These are phyloP conservation scores for Acidiella bohemica DNA, from an alignment of 495 filamentous ascomycete genomes.

Conservation along the genomic window DNA sequence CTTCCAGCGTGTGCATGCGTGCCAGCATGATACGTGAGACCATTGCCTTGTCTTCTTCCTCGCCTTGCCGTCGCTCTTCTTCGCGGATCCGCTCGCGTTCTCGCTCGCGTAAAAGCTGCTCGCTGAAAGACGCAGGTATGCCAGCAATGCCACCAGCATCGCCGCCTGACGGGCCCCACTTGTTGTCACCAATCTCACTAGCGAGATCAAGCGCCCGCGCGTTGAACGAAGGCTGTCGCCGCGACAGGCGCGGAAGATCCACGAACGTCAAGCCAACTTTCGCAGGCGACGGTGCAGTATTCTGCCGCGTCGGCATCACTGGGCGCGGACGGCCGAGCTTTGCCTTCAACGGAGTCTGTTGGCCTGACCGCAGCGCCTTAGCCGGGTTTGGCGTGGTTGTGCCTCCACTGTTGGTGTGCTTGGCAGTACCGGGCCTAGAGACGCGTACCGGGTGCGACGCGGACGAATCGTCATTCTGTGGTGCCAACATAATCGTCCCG, in stretches of 20 bases:
- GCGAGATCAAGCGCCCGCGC: constrained; percentile 47
- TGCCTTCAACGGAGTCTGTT: constrained; percentile 37
- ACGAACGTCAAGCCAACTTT: constrained; percentile 7
- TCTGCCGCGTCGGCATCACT: constrained; percentile 37
- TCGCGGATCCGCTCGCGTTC: constrained; percentile 8
- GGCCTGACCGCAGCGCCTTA: constrained; percentile 10
- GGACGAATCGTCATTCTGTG: constrained; percentile 28
- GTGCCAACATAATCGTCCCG: constrained; percentile 65
- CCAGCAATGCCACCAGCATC: constrained; percentile 61
- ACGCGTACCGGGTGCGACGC: constrained; percentile 21
- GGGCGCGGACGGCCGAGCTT: constrained; percentile 35
- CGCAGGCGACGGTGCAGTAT: constrained; percentile 6
- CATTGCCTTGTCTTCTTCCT: constrained; percentile 48
- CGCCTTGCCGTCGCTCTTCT: constrained; percentile 27
- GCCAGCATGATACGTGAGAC: constrained; percentile 78
- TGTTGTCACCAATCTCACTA: constrained; percentile 59
- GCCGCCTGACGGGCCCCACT: constrained; percentile 35
- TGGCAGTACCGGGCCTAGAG: constrained; percentile 31
- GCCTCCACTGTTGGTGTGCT: constrained; percentile 37
- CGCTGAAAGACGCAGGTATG: constrained; percentile 16
- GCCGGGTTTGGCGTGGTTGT: constrained; percentile 27
- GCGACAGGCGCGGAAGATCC: constrained; percentile 19
- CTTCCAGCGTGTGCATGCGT: constrained; percentile 81
- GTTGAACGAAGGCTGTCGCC: constrained; percentile 36
- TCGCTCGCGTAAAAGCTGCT: constrained; percentile 27